A percentile compares a stretch with the other conserved stretches of the same genome.
Evolutionary conservation across 2,329 filamentous ascomycete genomes (phyloP).

Genomic region (Fusarium euwallaceae): DNA sequence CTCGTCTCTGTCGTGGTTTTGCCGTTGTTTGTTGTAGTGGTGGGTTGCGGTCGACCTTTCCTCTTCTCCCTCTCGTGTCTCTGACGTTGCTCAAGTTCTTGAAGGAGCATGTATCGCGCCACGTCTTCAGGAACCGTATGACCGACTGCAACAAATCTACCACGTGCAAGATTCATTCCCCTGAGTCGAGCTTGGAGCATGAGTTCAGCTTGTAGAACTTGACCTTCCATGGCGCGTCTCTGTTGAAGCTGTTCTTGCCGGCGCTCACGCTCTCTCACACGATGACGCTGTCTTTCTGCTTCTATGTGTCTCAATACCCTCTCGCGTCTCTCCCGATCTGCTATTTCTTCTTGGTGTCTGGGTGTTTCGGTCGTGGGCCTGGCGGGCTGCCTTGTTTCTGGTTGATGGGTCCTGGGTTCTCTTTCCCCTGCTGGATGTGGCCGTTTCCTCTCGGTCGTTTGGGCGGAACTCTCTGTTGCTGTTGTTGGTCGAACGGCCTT

Average conservation of each 20-base stretch:
- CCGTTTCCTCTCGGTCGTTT: neutral
- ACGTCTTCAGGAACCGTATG: no score
- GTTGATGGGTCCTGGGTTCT: neutral
- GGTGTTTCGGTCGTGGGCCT: neutral
- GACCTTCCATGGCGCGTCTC: neutral
- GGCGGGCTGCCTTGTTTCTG: neutral
- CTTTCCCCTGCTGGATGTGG: neutral
- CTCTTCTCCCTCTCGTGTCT: neutral
- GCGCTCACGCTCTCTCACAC: neutral
- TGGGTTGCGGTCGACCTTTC: neutral
- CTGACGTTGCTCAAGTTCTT: neutral
- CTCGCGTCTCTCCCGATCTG: neutral
- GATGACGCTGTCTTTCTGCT: neutral
- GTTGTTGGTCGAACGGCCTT: neutral
- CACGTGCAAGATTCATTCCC: no score
- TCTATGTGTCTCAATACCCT: neutral
- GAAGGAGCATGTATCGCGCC: neutral
- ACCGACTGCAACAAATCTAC: no score
- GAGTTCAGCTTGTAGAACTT: no score
- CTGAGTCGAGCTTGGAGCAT: no score
- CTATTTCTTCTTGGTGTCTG: neutral
- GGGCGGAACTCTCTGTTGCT: neutral
- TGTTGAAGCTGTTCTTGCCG: neutral
- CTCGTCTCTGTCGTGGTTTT: neutral
- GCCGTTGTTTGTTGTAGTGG: accelerated